These are phyloP conservation scores for Aspergillus flavus DNA, from an alignment of 2,329 filamentous ascomycete species.

Conservation along the genomic window DNA sequence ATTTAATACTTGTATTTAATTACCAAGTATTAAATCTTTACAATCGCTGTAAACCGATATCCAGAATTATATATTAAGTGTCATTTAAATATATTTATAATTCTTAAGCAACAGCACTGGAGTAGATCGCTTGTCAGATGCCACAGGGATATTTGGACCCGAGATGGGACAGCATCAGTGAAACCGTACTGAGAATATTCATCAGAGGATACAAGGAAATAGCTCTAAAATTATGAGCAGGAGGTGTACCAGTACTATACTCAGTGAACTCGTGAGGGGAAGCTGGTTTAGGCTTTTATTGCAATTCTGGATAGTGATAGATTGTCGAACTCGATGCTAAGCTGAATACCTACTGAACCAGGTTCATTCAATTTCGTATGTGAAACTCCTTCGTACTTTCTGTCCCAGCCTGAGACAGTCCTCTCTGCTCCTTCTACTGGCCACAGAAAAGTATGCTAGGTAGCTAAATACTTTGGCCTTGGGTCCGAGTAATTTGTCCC, in stretches of 20 bases:
- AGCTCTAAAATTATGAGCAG: not conserved
- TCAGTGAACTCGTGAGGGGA: not conserved
- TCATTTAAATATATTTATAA: not conserved
- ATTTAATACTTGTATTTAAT: not conserved
- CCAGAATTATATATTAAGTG: not conserved
- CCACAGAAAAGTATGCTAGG: conserved; percentile 2
- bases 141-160: not conserved
- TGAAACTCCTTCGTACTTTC: conserved; percentile 6
- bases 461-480: conserved; percentile 6
- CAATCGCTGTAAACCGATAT: not conserved
- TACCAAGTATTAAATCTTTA: not conserved
- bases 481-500: conserved; percentile 5
- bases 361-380: conserved; percentile 8
- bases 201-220: not conserved
- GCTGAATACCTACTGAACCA: not conserved
- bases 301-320: not conserved
- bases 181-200: not conserved
- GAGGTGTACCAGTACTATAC: not conserved
- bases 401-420: conserved; percentile 5
- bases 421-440: conserved; percentile 2
- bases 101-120: not conserved
- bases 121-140: conserved; percentile 2
- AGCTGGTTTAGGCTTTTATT: not conserved
- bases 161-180: not conserved
- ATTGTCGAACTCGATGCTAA: not conserved